These are phyloP conservation scores for Polychaeton citri DNA, from an alignment of 2,329 filamentous ascomycete species.

Conservation along the genomic window DNA sequence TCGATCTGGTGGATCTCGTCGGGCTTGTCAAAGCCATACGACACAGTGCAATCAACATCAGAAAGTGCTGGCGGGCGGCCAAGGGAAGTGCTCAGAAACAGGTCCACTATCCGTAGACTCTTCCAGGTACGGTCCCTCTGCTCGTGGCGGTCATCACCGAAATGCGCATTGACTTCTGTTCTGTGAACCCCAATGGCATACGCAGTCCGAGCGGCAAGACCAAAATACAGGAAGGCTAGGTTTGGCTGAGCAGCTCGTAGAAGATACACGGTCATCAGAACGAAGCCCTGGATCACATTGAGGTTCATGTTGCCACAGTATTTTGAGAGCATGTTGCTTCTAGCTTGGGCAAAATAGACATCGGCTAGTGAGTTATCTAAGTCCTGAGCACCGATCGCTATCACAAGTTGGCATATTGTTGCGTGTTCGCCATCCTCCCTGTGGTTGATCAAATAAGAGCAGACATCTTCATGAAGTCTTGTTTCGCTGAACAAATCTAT, in stretches of 20 bases:
- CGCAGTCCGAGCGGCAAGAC: constrained; percentile 37
- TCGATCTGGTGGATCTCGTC: constrained; percentile 13
- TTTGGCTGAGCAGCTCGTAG: constrained; percentile 38
- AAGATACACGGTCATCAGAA: constrained; percentile 40
- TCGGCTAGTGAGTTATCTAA: constrained; percentile 29
- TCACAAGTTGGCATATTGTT: constrained; percentile 38
- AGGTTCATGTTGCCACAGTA: constrained; percentile 37
- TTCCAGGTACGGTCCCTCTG: constrained; percentile 38
- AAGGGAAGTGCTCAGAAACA: constrained; percentile 38
- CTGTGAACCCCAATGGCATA: constrained; percentile 41
- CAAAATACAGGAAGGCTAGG: constrained; percentile 39
- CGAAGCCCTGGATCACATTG: constrained; percentile 38
- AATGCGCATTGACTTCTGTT: constrained; percentile 38
- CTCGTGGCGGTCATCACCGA: constrained; percentile 26
- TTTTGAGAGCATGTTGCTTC: constrained; percentile 30
- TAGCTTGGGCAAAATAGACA: constrained; percentile 34
- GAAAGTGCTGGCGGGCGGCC: constrained; percentile 41
- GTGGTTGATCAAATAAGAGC: too few species aligned
- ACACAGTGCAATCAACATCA: constrained; percentile 35
- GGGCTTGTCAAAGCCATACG: constrained; percentile 12
- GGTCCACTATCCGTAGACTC: constrained; percentile 37
- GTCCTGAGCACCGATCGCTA: constrained; percentile 37
- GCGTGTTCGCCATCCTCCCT: constrained; percentile 27
- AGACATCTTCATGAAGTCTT: too few species aligned
- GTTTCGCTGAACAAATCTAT: constrained; percentile 35